phyloP scores from a whole-genome alignment of 345 rosid genomes.

The Syzygium aqueum region DNA sequence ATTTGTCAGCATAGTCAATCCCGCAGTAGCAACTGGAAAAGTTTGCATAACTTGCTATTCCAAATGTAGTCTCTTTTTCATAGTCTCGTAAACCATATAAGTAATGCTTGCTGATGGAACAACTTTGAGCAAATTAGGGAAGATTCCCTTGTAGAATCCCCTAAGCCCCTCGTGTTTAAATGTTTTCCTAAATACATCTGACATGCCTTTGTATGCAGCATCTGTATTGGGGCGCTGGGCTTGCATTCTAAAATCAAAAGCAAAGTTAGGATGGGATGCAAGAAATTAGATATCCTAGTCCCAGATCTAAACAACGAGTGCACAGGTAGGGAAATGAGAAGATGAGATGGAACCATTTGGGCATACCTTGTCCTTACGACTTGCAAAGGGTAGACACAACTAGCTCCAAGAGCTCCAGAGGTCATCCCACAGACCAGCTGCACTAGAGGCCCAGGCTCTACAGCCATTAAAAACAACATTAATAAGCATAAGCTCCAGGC shows the following conservation, averaged over 20 bases:
- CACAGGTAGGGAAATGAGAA: background rate
- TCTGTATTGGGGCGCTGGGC: slow-evolving; percentile 48
- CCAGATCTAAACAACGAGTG: background rate
- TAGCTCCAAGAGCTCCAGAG: slow-evolving; percentile 89
- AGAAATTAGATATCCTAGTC: background rate
- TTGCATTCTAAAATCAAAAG: slow-evolving; percentile 58
- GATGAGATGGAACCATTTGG: background rate
- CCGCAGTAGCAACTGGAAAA: background rate
- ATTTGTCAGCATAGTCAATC: slow-evolving; percentile 14
- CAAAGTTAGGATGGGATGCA: background rate
- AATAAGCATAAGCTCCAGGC: background rate
- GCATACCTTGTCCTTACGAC: slow-evolving; percentile 85
- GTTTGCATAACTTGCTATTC: slow-evolving; percentile 19
- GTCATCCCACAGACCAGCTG: slow-evolving; percentile 86
- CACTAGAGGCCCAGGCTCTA: slow-evolving; percentile 82
- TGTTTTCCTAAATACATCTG: slow-evolving; percentile 69
- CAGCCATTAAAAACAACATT: background rate
- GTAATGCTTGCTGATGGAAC: slow-evolving; percentile 49
- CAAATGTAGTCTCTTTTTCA: slow-evolving; percentile 75
- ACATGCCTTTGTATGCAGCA: slow-evolving; percentile 55
- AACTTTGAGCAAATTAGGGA: slow-evolving; percentile 77
- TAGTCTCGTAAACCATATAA: slow-evolving; percentile 61
- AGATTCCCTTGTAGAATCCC: slow-evolving; percentile 80
- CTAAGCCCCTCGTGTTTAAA: slow-evolving; percentile 52
- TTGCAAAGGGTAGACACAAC: slow-evolving; percentile 93